Base-by-base conservation (phyloP, 1,139 yeast genomes). In the Nakaseomyces uthaithaninus region DNA sequence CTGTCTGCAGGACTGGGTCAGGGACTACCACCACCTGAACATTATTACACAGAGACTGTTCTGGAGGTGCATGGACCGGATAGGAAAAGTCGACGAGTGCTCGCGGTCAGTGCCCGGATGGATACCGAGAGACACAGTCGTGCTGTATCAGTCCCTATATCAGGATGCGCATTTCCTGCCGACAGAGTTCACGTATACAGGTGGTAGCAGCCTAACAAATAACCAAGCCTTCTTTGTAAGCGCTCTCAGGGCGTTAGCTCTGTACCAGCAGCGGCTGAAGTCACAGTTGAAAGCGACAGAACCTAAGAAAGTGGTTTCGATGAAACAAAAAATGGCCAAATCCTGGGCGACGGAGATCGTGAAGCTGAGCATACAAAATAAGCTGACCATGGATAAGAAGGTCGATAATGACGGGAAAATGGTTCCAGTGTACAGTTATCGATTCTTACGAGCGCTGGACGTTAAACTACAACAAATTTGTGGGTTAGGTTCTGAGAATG, bases 371-470 rank as follows among this genome's bases (percentile, higher is more conserved):
- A 46, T 55, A 14, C 54, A 54, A 31, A 44, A 43, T 38, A 52
- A 50, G 39, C 31, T 57, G 22, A 39, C 48, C 4, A 41, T 53
- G 23, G 42, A 43, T 26, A 52, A 53, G 37, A 31, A 20, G 20
- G 16, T 31, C 11, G 25, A 31, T n/a, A 25, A 20, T 12, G 15
- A 31, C 11, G 17, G 25, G 7, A 20, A 31, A n/a, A 19, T 31
- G 35, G 25, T 31, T 12, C 35, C 35, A 4, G 35, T 31, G 16
- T 31, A 31, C 16, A 31, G 35, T 20, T 55, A 54, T 36, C 46
- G 52, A 33, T 53, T 54, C 36, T 47, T 52, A n/a, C 47, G 57
- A 23, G 47, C 55, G 7, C 39, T 57, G 22, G 54, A 52, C 31
- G 31, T 52, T 12, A 44, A 43, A 2, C 37, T 53, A 4, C 54